Conservation (phyloP, 78 protist genomes). For the Dictyostelium brefeldianum region DNA sequence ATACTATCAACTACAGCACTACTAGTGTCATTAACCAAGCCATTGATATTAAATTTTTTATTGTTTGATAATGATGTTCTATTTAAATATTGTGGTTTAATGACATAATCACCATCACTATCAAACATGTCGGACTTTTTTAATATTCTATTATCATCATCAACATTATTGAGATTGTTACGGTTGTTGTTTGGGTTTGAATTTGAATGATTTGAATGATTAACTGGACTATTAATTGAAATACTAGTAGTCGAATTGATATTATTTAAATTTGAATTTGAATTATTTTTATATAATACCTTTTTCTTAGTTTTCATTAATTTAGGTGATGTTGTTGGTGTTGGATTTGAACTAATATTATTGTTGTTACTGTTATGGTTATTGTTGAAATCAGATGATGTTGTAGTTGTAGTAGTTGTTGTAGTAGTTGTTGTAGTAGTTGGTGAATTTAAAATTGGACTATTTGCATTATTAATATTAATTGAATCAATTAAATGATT, state of each 20-base stretch:
- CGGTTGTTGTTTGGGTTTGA: background rate
- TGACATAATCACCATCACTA: conserved; percentile 4
- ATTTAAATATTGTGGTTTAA: background rate
- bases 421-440: background rate
- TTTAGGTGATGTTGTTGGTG: too few species aligned
- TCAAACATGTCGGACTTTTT: conserved; percentile 21
- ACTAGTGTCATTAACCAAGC: too few species aligned
- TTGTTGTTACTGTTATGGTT: background rate
- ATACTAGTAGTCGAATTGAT: too few species aligned
- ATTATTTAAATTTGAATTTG: too few species aligned
- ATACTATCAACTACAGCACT: background rate
- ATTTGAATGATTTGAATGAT: background rate
- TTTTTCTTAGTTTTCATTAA: too few species aligned
- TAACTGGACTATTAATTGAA: too few species aligned
- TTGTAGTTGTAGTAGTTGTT: background rate
- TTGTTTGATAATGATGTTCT: conserved; percentile 11
- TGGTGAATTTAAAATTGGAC: background rate
- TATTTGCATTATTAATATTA: too few species aligned
- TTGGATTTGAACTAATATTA: background rate
- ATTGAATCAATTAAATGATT: too few species aligned
- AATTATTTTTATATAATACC: too few species aligned
- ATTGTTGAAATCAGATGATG: background rate
- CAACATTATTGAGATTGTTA: background rate
- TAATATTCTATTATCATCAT: background rate
- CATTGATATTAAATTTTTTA: background rate